Percentiles rank a stretch among this genome's conserved stretches.
Conservation (phyloP, 371 early-diverging fungal species). For the Globomyces sp. region DNA sequence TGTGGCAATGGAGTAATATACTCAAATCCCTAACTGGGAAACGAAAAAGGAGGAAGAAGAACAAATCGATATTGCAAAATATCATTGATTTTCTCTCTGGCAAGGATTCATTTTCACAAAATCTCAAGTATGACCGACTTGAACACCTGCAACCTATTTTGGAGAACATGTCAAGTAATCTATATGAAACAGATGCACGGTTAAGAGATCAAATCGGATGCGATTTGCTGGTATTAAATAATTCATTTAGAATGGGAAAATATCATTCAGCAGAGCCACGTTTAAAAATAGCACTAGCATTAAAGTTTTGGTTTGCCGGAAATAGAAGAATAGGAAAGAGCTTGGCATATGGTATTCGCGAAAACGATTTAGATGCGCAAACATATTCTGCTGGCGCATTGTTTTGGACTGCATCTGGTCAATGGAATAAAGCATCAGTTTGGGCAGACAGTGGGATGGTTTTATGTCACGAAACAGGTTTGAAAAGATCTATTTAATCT, state of each 20-base stretch:
- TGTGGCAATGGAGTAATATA: conserved; percentile 7
- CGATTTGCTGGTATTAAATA: conserved; percentile 7
- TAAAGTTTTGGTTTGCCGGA: conserved; percentile 14
- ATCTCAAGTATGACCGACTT: conserved; percentile 4
- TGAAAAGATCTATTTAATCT: background rate
- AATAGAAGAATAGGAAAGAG: conserved; percentile 3
- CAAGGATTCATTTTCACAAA: background rate
- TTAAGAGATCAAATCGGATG: conserved; percentile 14
- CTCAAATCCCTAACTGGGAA: background rate
- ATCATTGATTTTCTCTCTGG: background rate
- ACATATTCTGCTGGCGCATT: conserved; percentile 13
- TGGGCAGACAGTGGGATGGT: conserved; percentile 11
- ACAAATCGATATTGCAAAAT: background rate
- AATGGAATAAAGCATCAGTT: conserved; percentile 7
- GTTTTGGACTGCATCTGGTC: conserved; percentile 10
- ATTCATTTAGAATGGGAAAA: background rate
- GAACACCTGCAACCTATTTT: conserved; percentile 12
- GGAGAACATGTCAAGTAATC: conserved; percentile 10
- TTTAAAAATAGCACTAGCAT: background rate
- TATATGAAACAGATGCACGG: conserved; percentile 9
- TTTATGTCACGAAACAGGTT: conserved; percentile 6
- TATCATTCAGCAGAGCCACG: background rate
- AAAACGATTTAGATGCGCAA: conserved; percentile 3
- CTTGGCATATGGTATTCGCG: background rate
- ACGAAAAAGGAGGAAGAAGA: background rate